Evolutionary conservation across 495 filamentous ascomycete genomes (phyloP).

Genomic region (Jackrogersella multiformis): DNA sequence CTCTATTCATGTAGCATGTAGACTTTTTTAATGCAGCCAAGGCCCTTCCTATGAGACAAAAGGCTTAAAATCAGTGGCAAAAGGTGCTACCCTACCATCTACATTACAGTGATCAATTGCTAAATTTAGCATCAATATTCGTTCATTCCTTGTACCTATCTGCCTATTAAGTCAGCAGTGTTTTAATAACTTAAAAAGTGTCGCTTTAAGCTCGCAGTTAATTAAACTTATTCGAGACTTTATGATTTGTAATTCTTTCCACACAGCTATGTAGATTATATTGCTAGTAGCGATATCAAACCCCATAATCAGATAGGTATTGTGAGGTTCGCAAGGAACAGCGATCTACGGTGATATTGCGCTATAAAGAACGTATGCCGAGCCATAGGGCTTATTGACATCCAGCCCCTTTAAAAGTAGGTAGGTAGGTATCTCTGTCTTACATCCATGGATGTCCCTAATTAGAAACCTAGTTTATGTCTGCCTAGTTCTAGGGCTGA

Average conservation of each 20-base stretch:
- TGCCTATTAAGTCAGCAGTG: too few species aligned
- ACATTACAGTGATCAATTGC: background rate
- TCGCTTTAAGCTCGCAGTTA: too few species aligned
- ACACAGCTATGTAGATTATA: background rate
- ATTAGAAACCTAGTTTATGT: too few species aligned
- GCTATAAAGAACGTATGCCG: background rate
- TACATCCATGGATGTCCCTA: background rate
- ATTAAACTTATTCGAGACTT: background rate
- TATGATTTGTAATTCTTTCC: background rate
- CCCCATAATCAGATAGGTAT: background rate
- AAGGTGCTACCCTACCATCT: too few species aligned
- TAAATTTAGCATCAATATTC: background rate
- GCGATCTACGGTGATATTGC: constrained; percentile 7
- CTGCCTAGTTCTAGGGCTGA: constrained; percentile 28
- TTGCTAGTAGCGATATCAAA: background rate
- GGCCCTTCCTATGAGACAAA: too few species aligned
- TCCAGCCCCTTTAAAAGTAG: background rate
- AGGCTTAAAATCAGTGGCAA: background rate
- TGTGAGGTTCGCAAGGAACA: constrained; percentile 8
- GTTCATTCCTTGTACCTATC: background rate
- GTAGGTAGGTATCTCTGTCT: constrained; percentile 5
- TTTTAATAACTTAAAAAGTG: too few species aligned
- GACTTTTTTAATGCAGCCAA: too few species aligned
- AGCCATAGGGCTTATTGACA: background rate
- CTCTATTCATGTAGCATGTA: too few species aligned